phyloP scores from a whole-genome alignment of 2,329 filamentous ascomycete species.

The Neonectria sp. region DNA sequence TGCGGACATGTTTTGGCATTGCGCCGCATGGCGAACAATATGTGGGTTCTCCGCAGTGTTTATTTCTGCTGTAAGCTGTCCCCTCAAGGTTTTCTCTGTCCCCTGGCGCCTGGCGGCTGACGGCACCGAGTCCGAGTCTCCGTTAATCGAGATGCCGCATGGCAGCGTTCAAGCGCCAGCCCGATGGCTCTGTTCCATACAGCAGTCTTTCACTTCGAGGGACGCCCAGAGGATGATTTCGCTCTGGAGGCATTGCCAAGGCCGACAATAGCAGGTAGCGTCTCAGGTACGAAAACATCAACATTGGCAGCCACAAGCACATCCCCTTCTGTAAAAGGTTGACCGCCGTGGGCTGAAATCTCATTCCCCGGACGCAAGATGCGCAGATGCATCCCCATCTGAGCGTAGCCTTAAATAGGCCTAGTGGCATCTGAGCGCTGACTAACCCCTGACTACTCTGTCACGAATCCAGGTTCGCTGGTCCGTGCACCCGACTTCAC shows the following conservation, averaged over 20 bases:
- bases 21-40: conserved; percentile 1
- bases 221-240: background rate
- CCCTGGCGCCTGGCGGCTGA: background rate
- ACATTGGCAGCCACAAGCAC: background rate
- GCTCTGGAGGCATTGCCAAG: background rate
- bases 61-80: background rate
- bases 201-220: background rate
- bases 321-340: background rate
- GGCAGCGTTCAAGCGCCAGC: conserved; percentile 8
- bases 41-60: conserved; percentile 14
- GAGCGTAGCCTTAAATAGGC: conserved; percentile 1
- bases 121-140: background rate
- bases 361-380: conserved; percentile 21
- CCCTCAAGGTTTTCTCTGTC: background rate
- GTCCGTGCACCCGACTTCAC: conserved; percentile 57
- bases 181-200: conserved; percentile 9
- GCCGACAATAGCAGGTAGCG: background rate
- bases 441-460: conserved; percentile 31
- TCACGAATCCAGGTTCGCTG: conserved; percentile 27
- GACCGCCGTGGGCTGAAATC: conserved; percentile 18
- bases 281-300: background rate
- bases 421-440: conserved; percentile 31
- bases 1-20: conserved; percentile 1
- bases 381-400: conserved; percentile 27
- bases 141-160: background rate